phyloP scores from a whole-genome alignment of 2,329 filamentous ascomycete species.

The Penicillium sp. region DNA sequence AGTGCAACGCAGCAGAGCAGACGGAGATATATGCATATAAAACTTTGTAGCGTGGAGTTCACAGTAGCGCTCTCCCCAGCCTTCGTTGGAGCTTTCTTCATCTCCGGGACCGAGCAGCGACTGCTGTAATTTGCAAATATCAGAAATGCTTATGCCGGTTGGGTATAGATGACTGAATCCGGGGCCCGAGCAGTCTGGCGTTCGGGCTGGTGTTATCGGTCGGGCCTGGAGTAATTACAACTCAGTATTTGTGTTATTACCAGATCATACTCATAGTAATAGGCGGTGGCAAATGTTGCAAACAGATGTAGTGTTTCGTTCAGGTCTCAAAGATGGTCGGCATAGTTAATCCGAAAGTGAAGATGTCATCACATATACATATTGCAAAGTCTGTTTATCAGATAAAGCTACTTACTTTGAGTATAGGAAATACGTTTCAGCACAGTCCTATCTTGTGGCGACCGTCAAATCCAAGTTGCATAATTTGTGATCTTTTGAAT shows the following conservation, averaged over 20 bases:
- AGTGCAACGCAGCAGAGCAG: too few species aligned
- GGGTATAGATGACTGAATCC: background rate
- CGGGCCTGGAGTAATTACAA: background rate
- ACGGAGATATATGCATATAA: too few species aligned
- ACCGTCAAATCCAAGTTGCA: too few species aligned
- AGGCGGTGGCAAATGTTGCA: background rate
- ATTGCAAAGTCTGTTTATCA: background rate
- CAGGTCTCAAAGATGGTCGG: background rate
- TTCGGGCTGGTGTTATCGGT: background rate
- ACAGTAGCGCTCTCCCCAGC: too few species aligned
- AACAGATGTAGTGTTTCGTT: background rate
- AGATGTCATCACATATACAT: background rate
- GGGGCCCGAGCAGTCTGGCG: background rate
- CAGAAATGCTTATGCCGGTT: background rate
- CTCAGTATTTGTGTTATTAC: background rate
- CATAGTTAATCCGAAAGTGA: background rate
- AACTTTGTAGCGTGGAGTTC: too few species aligned
- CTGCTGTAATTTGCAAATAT: background rate
- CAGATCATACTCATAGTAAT: background rate
- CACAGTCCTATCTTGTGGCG: too few species aligned
- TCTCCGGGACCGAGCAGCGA: background rate
- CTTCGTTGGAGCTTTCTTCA: too few species aligned
- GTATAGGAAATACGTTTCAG: background rate
- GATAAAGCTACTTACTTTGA: background rate
- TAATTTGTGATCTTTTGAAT: too few species aligned